phyloP scores from a whole-genome alignment of 1,139 yeast species.

The Pneumocystis sp. region DNA sequence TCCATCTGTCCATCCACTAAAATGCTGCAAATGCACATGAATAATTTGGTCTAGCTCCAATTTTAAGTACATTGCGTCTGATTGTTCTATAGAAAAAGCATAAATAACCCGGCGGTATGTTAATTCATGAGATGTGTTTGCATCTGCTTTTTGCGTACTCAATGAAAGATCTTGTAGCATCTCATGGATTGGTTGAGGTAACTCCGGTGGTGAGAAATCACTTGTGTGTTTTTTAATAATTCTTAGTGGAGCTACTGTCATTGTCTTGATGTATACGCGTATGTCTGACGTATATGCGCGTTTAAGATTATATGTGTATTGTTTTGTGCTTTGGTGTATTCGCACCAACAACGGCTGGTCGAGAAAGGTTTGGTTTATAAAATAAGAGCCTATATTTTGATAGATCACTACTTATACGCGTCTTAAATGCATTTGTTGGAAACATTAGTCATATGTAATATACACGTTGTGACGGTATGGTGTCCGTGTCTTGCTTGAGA shows the following conservation, averaged over 20 bases:
- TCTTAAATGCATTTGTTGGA: not conserved
- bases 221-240: not conserved
- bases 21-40: slow-evolving; percentile 75
- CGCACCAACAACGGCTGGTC: not conserved
- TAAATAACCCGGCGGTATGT: not conserved
- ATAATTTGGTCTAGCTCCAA: slow-evolving; percentile 71
- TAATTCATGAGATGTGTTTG: not conserved
- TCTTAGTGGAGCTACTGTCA: not conserved
- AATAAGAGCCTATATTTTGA: not conserved
- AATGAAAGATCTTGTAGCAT: not conserved
- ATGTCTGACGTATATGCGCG: not conserved
- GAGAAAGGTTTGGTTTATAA: not conserved
- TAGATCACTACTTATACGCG: not conserved
- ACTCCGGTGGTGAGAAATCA: not conserved
- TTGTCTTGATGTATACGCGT: not conserved
- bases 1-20: slow-evolving; percentile 97
- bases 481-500: not conserved
- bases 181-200: not conserved
- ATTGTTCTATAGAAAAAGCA: not conserved
- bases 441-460: not conserved
- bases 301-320: not conserved
- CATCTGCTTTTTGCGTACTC: not conserved
- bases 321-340: not conserved
- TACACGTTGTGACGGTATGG: not conserved
- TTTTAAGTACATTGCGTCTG: slow-evolving; percentile 40